Evolutionary conservation across 257 asterid genomes (phyloP).

Genomic region (Nicotiana noctiflora): DNA sequence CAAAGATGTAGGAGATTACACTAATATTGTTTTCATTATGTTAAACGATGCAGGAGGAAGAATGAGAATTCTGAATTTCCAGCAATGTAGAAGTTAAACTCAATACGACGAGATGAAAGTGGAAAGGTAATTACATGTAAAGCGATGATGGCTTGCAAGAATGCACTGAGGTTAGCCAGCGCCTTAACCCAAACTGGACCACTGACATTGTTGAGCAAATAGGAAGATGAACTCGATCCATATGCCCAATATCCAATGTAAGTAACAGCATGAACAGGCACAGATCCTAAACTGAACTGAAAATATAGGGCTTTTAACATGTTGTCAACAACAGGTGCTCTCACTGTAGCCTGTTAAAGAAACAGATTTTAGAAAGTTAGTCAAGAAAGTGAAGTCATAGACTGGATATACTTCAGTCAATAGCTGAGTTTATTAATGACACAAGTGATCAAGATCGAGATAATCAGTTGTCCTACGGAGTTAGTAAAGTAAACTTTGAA

Average conservation of each 20-base stretch:
- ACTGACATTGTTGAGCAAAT: slow-evolving; percentile 71
- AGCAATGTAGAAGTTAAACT: not conserved
- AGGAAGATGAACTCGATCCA: slow-evolving; percentile 57
- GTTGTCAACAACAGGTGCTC: slow-evolving; percentile 69
- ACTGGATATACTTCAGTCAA: not conserved
- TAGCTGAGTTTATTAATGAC: too few species aligned
- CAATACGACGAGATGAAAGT: not conserved
- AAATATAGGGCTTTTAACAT: slow-evolving; percentile 88
- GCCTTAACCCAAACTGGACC: slow-evolving; percentile 85
- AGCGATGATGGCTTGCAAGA: slow-evolving; percentile 78
- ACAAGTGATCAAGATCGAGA: too few species aligned
- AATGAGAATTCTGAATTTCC: too few species aligned
- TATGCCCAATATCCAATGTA: slow-evolving; percentile 96
- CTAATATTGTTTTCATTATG: too few species aligned
- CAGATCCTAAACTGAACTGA: slow-evolving; percentile 74
- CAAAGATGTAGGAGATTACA: too few species aligned
- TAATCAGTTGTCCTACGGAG: too few species aligned
- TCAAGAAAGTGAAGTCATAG: not conserved
- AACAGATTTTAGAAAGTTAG: not conserved
- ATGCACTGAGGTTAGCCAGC: slow-evolving; percentile 65
- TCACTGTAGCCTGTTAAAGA: slow-evolving; percentile 73
- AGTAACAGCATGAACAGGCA: slow-evolving; percentile 79
- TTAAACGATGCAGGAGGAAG: too few species aligned
- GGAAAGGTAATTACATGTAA: slow-evolving; percentile 33
- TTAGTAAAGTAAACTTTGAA: too few species aligned